Conservation (phyloP, 1,139 yeast genomes). For the Protomyces arabidopsidicola region DNA sequence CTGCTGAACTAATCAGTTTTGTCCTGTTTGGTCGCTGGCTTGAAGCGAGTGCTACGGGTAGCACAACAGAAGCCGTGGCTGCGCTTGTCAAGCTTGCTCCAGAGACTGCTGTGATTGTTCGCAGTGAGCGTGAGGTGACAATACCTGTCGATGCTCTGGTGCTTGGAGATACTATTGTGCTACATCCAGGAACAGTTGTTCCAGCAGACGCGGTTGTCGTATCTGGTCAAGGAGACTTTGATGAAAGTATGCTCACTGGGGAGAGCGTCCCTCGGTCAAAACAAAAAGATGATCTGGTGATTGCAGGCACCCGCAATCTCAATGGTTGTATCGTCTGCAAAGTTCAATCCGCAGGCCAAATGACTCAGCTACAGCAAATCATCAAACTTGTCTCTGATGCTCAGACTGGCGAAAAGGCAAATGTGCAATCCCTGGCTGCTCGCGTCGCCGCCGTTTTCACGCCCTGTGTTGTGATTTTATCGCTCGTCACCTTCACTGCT, state of each 20-base stretch:
- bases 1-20: conserved; percentile 75
- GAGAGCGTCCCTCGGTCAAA: conserved; percentile 75
- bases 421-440: conserved; percentile 86
- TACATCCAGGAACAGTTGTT: conserved; percentile 78
- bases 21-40: conserved; percentile 85
- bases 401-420: conserved; percentile 72
- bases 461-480: conserved; percentile 60
- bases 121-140: conserved; percentile 37
- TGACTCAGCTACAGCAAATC: conserved; percentile 81
- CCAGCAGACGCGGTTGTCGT: conserved; percentile 86
- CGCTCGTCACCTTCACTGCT: conserved; percentile 58
- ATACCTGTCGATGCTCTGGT: conserved; percentile 34
- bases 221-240: conserved; percentile 72
- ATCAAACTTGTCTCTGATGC: conserved; percentile 83
- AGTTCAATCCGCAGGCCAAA: conserved; percentile 68
- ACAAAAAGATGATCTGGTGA: conserved; percentile 54
- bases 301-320: conserved; percentile 90
- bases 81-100: conserved; percentile 76
- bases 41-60: conserved; percentile 89
- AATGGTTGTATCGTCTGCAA: conserved; percentile 59
- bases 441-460: conserved; percentile 79
- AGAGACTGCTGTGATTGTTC: conserved; percentile 61
- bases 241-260: conserved; percentile 86
- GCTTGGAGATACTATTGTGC: conserved; percentile 65
- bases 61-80: conserved; percentile 82